phyloP scores from a whole-genome alignment of 1,139 yeast species.

The Pichiaceae sp. region DNA sequence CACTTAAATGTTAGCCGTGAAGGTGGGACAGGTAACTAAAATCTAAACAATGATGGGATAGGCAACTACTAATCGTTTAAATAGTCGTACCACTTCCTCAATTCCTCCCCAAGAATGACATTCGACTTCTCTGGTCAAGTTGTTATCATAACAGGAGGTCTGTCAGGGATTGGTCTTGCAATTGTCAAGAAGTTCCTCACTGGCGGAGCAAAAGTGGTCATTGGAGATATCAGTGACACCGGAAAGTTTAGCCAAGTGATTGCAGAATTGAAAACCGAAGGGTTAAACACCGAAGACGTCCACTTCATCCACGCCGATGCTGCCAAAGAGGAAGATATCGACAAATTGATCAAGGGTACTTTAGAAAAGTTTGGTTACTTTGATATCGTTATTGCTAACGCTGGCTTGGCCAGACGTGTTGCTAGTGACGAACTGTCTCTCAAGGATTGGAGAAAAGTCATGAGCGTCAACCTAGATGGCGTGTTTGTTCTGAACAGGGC shows the following conservation, averaged over 20 bases:
- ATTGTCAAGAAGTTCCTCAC: constrained; percentile 8
- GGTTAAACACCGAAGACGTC: constrained; percentile 22
- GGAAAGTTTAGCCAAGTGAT: constrained; percentile 3
- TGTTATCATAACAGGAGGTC: constrained; percentile 31
- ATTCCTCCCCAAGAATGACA: background rate
- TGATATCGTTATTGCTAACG: constrained; percentile 37
- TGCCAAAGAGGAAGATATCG: constrained; percentile 30
- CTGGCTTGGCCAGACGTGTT: constrained; percentile 35
- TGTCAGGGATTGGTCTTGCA: constrained; percentile 15
- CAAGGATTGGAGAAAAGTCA: constrained; percentile 16
- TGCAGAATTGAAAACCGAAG: constrained; percentile 7
- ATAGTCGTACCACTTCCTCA: too few relatives aligned
- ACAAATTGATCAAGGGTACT: constrained; percentile 26
- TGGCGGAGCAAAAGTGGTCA: constrained; percentile 9
- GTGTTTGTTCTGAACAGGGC: constrained; percentile 38
- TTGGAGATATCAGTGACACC: constrained; percentile 7
- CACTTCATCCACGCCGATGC: constrained; percentile 32
- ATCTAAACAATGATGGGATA: background rate
- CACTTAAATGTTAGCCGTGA: too few relatives aligned
- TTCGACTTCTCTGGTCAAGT: constrained; percentile 12
- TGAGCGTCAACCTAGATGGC: constrained; percentile 34
- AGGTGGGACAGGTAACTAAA: too few relatives aligned
- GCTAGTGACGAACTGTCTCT: constrained; percentile 24
- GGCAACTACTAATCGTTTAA: background rate
- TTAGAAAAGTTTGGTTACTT: constrained; percentile 32